Evolutionary conservation across 192 early-diverging fungal genomes (phyloP), one percentile per base, ranked within the genome.

Genomic region (Gryganskiella cystojenkinii): DNA sequence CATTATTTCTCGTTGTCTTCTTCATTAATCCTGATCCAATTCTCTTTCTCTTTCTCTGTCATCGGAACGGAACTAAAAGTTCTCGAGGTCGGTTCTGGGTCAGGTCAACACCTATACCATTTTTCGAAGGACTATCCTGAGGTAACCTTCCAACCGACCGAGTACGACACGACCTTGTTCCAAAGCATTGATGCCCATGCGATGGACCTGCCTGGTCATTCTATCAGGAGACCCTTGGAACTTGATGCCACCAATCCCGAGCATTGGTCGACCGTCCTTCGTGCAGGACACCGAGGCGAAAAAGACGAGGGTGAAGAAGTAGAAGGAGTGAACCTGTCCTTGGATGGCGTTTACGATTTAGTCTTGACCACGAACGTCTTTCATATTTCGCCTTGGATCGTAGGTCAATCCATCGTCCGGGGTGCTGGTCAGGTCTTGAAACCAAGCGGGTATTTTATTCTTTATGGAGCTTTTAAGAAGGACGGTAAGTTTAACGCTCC

Each of bases 341-440:
- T 22, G 30, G 44, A 47, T 37, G 35, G n/a, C 17, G 45, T 27
- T 1, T 63, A 51, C 37, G 70, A 71, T 35, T 17, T 71, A 44
- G 70, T 57, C 1, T 30, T 71, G 31, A 63, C 71, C 4, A 71
- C 44, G 30, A 71, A 71, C 34, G 59, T 72, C 45, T 65, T 60
- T 22, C 71, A 73, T 22, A 73, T 65, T 49, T 49, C 70, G 1
- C 43, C 70, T n/a, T 64, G 54, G 70, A 24, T 30, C 3, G 61
- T 71, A 10, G 27, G 45, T 1, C 15, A 55, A 7, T 46, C 52
- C 4, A 42, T 64, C 10, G 28, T 71, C 15, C 59, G 58, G 27
- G 69, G 61, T 17, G 53, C 69, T 3, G 61, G 69, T 3, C 61
- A 45, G 27, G 19, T 57, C 11, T 31, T 58, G 24, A 61, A 35